These are phyloP conservation scores for Oryza nivara DNA, from an alignment of 176 grass and related monocot species.

Conservation along the genomic window DNA sequence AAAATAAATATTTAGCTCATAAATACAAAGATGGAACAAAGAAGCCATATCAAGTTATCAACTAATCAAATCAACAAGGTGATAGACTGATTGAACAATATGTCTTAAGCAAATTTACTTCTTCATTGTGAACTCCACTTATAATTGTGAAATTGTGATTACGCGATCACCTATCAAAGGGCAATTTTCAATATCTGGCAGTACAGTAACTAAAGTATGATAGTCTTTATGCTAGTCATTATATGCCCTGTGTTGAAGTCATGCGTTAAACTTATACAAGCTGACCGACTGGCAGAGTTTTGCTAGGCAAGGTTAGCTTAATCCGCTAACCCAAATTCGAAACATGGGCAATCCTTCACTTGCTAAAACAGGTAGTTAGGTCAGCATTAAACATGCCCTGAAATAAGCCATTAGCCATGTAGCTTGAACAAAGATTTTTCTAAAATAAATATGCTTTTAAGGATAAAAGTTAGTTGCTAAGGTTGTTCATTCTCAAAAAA, in stretches of 20 bases:
- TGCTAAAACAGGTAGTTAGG: neutral
- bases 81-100: neutral
- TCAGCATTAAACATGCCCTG: neutral
- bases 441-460: too few relatives aligned
- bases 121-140: constrained; percentile 14
- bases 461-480: constrained; percentile 8
- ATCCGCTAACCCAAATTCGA: neutral
- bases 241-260: neutral
- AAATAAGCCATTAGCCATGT: neutral
- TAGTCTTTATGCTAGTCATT: neutral
- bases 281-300: neutral
- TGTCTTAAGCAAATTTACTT: constrained; percentile 7
- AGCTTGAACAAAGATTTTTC: neutral
- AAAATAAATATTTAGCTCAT: constrained; percentile 2
- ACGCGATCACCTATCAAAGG: neutral
- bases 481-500: too few relatives aligned
- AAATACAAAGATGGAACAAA: constrained; percentile 10
- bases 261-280: neutral
- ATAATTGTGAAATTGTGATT: neutral
- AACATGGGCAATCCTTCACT: neutral
- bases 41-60: neutral
- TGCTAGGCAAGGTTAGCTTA: neutral
- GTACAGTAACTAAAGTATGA: neutral
- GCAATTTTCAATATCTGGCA: neutral
- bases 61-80: constrained; percentile 29